phyloP scores from a whole-genome alignment of 2,329 filamentous ascomycete species.

The Talaromyces sp. region DNA sequence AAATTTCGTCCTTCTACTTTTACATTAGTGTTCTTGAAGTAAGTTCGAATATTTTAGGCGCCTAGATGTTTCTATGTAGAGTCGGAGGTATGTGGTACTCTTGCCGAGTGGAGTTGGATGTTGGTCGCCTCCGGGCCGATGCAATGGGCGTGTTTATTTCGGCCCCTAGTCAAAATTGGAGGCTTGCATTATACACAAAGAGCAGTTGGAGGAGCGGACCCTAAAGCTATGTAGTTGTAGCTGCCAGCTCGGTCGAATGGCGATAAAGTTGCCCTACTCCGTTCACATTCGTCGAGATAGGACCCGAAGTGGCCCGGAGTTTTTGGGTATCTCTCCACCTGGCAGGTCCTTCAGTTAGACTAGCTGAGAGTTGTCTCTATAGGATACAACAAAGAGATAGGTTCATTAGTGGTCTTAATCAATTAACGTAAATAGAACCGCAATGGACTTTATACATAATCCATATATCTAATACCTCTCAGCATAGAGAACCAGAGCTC shows the following conservation, averaged over 20 bases:
- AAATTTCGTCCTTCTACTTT: not conserved
- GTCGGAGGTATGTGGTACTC: not conserved
- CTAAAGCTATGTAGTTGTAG: not conserved
- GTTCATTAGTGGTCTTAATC: not conserved
- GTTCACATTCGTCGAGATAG: constrained; percentile 1
- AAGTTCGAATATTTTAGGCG: not conserved
- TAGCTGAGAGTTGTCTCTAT: not conserved
- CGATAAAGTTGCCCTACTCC: not conserved
- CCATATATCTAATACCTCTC: not conserved
- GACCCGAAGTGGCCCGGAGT: not conserved
- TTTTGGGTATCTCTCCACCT: not conserved
- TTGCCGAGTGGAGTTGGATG: not conserved
- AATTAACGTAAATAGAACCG: not conserved
- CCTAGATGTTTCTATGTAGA: not conserved
- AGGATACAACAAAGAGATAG: not conserved
- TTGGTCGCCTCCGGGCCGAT: not conserved
- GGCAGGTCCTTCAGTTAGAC: not conserved
- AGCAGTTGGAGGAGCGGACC: not conserved
- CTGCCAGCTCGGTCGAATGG: not conserved
- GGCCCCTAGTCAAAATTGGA: not conserved
- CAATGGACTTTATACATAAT: not conserved
- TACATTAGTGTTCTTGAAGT: not conserved
- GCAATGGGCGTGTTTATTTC: not conserved
- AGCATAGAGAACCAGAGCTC: not conserved
- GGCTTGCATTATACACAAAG: not conserved